Percentiles rank a stretch among this genome's conserved stretches.
These are phyloP conservation scores for Ogataea minuta DNA, from an alignment of 805 yeast species.

Conservation along the genomic window DNA sequence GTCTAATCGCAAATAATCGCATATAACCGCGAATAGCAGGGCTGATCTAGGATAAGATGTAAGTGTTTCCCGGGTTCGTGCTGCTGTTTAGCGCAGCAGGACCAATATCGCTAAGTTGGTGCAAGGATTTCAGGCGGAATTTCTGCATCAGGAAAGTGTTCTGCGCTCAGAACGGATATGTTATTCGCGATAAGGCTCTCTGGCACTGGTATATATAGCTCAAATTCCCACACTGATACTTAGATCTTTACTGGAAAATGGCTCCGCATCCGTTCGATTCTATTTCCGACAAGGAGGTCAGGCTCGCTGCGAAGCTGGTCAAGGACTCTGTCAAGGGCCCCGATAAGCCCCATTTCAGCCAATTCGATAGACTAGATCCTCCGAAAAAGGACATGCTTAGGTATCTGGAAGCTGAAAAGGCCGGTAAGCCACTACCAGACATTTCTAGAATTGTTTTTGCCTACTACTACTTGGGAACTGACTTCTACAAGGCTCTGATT, in stretches of 20 bases:
- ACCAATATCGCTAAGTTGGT: neutral
- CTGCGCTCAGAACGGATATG: too few relatives aligned
- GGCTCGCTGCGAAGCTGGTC: constrained; percentile 55
- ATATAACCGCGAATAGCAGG: too few relatives aligned
- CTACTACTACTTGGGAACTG: constrained; percentile 56
- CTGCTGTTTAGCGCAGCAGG: neutral
- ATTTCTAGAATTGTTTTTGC: constrained; percentile 69
- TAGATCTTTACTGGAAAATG: constrained; percentile 1
- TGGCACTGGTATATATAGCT: too few relatives aligned
- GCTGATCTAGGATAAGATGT: too few relatives aligned
- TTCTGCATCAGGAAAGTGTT: neutral
- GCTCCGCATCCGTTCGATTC: constrained; percentile 35
- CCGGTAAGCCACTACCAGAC: constrained; percentile 48
- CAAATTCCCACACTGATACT: too few relatives aligned
- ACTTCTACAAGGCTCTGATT: constrained; percentile 68
- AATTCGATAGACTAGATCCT: constrained; percentile 71
- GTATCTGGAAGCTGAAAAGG: constrained; percentile 65
- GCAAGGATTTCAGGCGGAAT: too few relatives aligned
- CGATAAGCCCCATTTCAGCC: constrained; percentile 60
- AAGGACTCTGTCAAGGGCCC: constrained; percentile 53
- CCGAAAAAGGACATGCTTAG: constrained; percentile 71
- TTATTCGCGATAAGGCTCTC: neutral
- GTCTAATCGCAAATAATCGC: too few relatives aligned
- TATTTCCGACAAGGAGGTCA: constrained; percentile 53
- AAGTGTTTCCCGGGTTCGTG: neutral